These are phyloP conservation scores for Carnegiea gigantea DNA, from an alignment of 179 eudicot species.

Conservation along the genomic window DNA sequence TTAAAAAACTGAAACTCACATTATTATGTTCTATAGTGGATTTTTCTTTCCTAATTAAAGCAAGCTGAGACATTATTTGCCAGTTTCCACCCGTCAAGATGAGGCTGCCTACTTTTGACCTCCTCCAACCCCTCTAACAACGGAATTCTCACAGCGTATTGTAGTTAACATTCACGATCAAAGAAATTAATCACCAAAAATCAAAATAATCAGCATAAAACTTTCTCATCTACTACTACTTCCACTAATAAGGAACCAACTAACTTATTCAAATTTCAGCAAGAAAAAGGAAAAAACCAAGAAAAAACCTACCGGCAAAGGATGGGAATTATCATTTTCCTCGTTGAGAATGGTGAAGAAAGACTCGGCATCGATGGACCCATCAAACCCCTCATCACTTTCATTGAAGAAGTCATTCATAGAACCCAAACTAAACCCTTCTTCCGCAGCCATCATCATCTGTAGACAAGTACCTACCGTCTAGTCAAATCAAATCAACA, in stretches of 20 bases:
- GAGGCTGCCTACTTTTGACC: not conserved
- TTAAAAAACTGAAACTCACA: not conserved
- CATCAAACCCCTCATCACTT: not conserved
- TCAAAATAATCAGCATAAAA: not conserved
- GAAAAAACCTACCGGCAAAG: slow-evolving; percentile 2
- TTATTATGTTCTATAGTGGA: not conserved
- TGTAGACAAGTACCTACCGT: not conserved
- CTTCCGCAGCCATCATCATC: slow-evolving; percentile 1
- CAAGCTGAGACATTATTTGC: not conserved
- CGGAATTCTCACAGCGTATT: not conserved
- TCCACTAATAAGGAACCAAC: not conserved
- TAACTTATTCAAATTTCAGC: not conserved
- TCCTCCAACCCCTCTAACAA: too few relatives aligned
- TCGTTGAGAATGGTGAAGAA: not conserved
- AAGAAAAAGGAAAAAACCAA: not conserved
- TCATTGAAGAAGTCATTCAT: not conserved
- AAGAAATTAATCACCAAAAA: not conserved
- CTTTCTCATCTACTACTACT: not conserved
- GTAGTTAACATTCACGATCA: not conserved
- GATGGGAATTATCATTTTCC: not conserved
- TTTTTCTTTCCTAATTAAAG: not conserved
- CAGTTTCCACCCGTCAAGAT: not conserved
- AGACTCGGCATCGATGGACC: not conserved
- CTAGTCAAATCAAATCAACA: not conserved
- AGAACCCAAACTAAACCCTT: slow-evolving; percentile 1